phyloP scores from a whole-genome alignment of 2,329 filamentous ascomycete genomes.

The Colletotrichum nymphaeae region DNA sequence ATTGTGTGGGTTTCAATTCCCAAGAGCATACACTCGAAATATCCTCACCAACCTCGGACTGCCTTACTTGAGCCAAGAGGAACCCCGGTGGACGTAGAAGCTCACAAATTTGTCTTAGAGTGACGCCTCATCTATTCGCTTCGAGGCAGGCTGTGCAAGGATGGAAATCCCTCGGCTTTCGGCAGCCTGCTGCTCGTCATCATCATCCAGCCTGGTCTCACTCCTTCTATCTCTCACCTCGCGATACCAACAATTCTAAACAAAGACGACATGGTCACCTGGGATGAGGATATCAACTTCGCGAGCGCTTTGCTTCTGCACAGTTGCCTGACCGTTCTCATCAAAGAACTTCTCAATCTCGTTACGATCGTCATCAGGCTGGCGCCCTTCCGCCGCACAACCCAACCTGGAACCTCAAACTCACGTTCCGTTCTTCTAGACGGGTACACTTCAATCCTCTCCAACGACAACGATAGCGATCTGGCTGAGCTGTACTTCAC shows the following conservation, averaged over 20 bases:
- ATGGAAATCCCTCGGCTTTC: not conserved
- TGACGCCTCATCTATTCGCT: not conserved
- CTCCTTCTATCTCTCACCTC: not conserved
- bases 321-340: not conserved
- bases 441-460: not conserved
- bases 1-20: no score
- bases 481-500: not conserved
- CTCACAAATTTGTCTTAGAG: not conserved
- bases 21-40: not conserved
- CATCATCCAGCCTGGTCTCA: not conserved
- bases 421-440: not conserved
- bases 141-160: not conserved
- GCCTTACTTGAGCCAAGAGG: not conserved
- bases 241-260: not conserved
- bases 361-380: not conserved
- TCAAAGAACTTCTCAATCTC: not conserved
- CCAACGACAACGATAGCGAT: not conserved
- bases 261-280: not conserved
- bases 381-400: not conserved
- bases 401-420: not conserved
- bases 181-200: not conserved
- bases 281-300: not conserved
- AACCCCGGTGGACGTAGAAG: not conserved
- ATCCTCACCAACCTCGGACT: not conserved
- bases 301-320: not conserved